These are phyloP conservation scores for Platismatia glauca DNA, from an alignment of 495 filamentous ascomycete genomes.

Conservation along the genomic window DNA sequence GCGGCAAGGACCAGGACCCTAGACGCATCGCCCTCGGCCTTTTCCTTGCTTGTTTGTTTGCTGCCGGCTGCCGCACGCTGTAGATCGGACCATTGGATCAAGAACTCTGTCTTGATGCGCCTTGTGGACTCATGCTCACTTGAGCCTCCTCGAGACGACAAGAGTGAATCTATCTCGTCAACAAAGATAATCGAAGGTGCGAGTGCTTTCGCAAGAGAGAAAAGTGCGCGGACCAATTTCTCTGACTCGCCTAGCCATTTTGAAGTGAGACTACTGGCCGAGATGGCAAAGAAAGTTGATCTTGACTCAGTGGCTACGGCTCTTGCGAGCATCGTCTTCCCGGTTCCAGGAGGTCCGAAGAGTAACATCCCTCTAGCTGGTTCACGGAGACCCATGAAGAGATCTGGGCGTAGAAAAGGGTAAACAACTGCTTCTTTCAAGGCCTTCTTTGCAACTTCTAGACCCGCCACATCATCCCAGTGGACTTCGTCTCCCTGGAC, in stretches of 20 bases:
- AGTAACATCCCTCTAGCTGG: slow-evolving; percentile 92
- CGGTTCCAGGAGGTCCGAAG: slow-evolving; percentile 93
- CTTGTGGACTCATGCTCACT: slow-evolving; percentile 90
- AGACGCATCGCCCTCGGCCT: slow-evolving; percentile 70
- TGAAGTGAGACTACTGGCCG: slow-evolving; percentile 82
- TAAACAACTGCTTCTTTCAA: slow-evolving; percentile 97
- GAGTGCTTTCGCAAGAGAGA: slow-evolving; percentile 96
- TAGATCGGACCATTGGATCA: slow-evolving; percentile 95
- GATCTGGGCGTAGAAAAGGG: slow-evolving; percentile 88
- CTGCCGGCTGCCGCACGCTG: slow-evolving; percentile 85
- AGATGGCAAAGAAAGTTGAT: slow-evolving; percentile 96
- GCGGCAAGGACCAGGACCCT: slow-evolving; percentile 90
- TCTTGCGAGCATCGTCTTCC: slow-evolving; percentile 95
- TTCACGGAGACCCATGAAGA: slow-evolving; percentile 92
- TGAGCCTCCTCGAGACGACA: slow-evolving; percentile 72
- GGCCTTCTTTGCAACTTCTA: slow-evolving; percentile 84
- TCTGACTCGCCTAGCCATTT: slow-evolving; percentile 98
- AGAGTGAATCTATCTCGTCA: slow-evolving; percentile 93
- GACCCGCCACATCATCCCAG: slow-evolving; percentile 89
- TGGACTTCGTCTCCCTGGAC: slow-evolving; percentile 89
- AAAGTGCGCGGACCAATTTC: slow-evolving; percentile 95
- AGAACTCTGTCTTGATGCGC: slow-evolving; percentile 93
- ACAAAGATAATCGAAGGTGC: slow-evolving; percentile 98
- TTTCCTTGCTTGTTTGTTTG: slow-evolving; percentile 59
- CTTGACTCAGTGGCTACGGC: slow-evolving; percentile 92